Evolutionary conservation across 164 flowering plant species (phyloP), one percentile per base, ranked within the genome.

Genomic region (Vitis amurensis): DNA sequence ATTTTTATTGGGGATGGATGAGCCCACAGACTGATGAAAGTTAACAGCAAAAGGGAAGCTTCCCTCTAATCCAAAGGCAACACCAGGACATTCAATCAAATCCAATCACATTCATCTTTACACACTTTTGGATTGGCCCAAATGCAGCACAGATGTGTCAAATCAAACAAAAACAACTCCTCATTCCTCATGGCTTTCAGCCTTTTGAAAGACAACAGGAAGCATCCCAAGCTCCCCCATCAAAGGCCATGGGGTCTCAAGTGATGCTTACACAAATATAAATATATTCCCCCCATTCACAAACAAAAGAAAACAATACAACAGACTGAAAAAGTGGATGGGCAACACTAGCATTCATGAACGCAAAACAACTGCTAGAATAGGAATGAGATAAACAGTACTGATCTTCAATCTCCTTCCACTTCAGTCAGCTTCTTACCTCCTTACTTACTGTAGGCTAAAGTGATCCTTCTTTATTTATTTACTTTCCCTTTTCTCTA

Each of bases 121-220:
- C 37, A 50, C 11, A 50, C 68, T 71, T 75, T 73, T 78, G 62
- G 72, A 78, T 74, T 63, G 82, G 79, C 74, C 80, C 79, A 79
- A 72, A 77, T 79, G 83, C 56, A 77, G 69, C 76, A 80, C 74
- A 68, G 69, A 72, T 71, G 74, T 60, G 78, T 76, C 81, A 82
- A 82, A 78, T 81, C 78, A 85, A 69, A 73, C 66, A 79, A 78
- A 61, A 71, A 71, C 71, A 71, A 66, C 58, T 64, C 60, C 47
- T 69, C 69, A 61, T 63, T 79, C 77, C 68, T 71, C 80, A 77
- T 78, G 75, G 76, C 80, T 73, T 72, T 79, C 82, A 79, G 70
- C 82, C 71, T 83, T 80, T 79, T 74, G 71, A 77, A 77, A 79
- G 78, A 76, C 82, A 80, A 29, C 10, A 61, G 66, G 78, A 76